phyloP scores from a whole-genome alignment of 768 basidiomycete species.

The Candolleomyces aberdarensis region DNA sequence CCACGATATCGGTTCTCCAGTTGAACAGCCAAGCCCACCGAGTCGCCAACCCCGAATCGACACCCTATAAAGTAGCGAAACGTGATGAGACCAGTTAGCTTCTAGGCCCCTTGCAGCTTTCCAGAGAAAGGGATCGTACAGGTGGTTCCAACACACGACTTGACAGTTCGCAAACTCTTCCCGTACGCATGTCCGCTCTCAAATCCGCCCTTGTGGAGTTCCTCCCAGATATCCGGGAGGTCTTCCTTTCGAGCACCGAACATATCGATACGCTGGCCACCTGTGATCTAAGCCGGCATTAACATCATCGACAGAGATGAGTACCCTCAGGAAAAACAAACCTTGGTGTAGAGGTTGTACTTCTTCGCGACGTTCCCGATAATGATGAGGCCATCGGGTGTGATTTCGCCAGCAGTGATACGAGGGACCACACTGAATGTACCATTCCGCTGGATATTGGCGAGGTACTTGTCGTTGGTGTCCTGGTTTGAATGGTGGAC shows the following conservation, averaged over 20 bases:
- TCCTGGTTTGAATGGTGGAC: conserved; percentile 68
- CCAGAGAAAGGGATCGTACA: conserved; percentile 22
- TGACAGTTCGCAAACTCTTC: conserved; percentile 67
- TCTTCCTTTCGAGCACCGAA: conserved; percentile 72
- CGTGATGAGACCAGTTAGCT: too few species aligned
- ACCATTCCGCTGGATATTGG: conserved; percentile 71
- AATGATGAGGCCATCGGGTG: conserved; percentile 62
- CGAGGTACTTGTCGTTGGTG: conserved; percentile 68
- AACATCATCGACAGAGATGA: too few species aligned
- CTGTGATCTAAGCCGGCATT: conserved; percentile 13
- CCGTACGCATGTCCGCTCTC: conserved; percentile 79
- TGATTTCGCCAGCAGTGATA: conserved; percentile 66
- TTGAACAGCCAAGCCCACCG: conserved; percentile 68
- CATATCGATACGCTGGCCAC: conserved; percentile 62
- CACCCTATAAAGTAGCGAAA: conserved; percentile 35
- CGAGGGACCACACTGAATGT: conserved; percentile 74
- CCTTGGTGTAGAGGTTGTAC: conserved; percentile 61
- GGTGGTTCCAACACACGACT: conserved; percentile 71
- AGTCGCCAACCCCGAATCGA: conserved; percentile 71
- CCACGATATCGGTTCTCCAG: conserved; percentile 74
- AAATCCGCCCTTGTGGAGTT: conserved; percentile 61
- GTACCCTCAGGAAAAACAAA: conserved; percentile 12
- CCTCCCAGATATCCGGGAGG: conserved; percentile 65
- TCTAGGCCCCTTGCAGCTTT: not conserved
- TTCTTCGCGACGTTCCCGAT: conserved; percentile 67